Evolutionary conservation across 306 rosid species (phyloP).

Genomic region (Carpinus viminea): DNA sequence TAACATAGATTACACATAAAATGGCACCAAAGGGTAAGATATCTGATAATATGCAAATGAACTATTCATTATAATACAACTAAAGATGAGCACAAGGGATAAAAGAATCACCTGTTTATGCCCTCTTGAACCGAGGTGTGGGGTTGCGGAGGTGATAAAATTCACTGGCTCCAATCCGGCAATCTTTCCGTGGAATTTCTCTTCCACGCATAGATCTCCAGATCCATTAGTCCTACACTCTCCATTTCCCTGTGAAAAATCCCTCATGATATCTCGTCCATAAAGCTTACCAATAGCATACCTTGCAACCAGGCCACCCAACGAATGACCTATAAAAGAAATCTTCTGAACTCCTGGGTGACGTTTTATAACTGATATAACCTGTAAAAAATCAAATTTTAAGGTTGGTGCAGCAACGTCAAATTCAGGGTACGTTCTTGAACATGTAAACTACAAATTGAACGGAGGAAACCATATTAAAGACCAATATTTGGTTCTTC

Average conservation of each 20-base stretch:
- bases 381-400: conserved; percentile 45
- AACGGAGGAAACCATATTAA: background rate
- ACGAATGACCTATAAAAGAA: conserved; percentile 76
- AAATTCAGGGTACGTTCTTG: background rate
- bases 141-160: conserved; percentile 81
- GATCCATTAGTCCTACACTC: conserved; percentile 36
- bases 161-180: conserved; percentile 85
- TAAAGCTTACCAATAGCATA: conserved; percentile 78
- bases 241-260: conserved; percentile 42
- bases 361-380: conserved; percentile 56
- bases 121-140: conserved; percentile 91
- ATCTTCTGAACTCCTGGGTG: conserved; percentile 65
- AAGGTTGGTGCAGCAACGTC: conserved; percentile 17
- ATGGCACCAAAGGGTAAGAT: background rate
- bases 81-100: conserved; percentile 4
- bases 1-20: background rate
- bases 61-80: conserved; percentile 1
- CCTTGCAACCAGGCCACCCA: conserved; percentile 81
- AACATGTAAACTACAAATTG: background rate
- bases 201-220: conserved; percentile 41
- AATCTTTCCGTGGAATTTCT: conserved; percentile 46
- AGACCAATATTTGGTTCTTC: background rate
- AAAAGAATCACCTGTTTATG: conserved; percentile 66
- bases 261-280: conserved; percentile 41
- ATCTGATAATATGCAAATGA: background rate